Evolutionary conservation across 768 basidiomycete species (phyloP).

Genomic region (Lepiota venenata): DNA sequence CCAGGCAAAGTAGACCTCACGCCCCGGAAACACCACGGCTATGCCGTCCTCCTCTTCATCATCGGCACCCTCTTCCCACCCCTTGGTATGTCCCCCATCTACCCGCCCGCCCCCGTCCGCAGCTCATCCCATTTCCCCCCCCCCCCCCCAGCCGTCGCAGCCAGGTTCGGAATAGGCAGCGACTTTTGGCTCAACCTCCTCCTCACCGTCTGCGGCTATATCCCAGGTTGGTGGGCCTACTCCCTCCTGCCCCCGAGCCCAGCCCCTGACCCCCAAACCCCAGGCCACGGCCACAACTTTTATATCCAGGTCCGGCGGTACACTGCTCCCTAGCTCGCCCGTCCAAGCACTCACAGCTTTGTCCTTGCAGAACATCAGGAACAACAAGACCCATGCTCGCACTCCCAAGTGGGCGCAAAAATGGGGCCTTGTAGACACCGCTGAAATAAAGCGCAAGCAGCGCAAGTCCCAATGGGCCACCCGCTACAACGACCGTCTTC

Average conservation of each 20-base stretch:
- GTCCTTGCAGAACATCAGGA: slow-evolving; percentile 74
- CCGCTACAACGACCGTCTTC: slow-evolving; percentile 81
- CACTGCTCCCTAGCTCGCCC: background rate
- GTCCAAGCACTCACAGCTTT: slow-evolving; percentile 5
- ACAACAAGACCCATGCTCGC: slow-evolving; percentile 88
- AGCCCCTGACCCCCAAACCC: slow-evolving; percentile 12
- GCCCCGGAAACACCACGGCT: slow-evolving; percentile 79
- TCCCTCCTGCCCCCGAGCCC: slow-evolving; percentile 3
- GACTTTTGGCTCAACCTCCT: slow-evolving; percentile 92
- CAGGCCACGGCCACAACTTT: slow-evolving; percentile 90
- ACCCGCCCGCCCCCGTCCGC: slow-evolving; percentile 2
- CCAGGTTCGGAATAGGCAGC: slow-evolving; percentile 85
- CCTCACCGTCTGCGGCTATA: slow-evolving; percentile 88
- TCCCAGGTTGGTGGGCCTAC: slow-evolving; percentile 60
- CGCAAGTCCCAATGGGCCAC: slow-evolving; percentile 84
- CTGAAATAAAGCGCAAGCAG: slow-evolving; percentile 73
- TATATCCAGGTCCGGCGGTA: slow-evolving; percentile 68
- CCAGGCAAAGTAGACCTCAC: slow-evolving; percentile 55
- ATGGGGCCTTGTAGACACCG: slow-evolving; percentile 84
- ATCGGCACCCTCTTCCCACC: slow-evolving; percentile 91
- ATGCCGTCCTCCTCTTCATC: slow-evolving; percentile 76
- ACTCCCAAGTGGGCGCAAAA: slow-evolving; percentile 96
- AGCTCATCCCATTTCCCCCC: slow-evolving; percentile 1
- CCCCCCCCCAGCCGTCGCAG: slow-evolving; percentile 71
- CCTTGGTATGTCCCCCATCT: slow-evolving; percentile 53